Conservation (phyloP, 2,329 filamentous ascomycete species). For the Xylaria multiplex region DNA sequence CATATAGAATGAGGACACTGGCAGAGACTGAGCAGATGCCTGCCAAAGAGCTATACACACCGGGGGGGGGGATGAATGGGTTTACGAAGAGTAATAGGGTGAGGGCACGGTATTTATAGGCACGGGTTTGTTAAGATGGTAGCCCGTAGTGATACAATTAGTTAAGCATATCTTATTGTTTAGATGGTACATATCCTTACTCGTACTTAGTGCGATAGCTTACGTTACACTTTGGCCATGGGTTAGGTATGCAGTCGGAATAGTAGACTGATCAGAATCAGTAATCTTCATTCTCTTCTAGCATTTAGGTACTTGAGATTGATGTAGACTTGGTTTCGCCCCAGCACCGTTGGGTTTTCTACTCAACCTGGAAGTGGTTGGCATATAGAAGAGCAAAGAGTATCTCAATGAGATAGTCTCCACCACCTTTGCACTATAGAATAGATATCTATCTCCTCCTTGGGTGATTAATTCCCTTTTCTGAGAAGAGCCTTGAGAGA, state of each 20-base stretch:
- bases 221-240: background rate
- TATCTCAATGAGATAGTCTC: constrained; percentile 30
- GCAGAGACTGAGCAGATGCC: no score
- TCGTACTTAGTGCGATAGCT: background rate
- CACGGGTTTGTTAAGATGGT: no score
- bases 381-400: constrained; percentile 29
- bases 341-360: background rate
- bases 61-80: no score
- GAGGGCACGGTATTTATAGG: no score
- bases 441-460: background rate
- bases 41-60: no score
- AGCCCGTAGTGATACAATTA: background rate
- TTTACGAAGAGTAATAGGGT: no score
- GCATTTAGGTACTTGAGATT: background rate
- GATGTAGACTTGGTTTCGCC: constrained; percentile 5
- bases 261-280: background rate
- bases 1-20: no score
- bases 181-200: no score
- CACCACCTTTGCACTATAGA: background rate
- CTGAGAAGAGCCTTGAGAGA: constrained; percentile 54
- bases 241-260: background rate
- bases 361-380: constrained; percentile 3
- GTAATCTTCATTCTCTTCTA: constrained; percentile 7
- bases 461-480: constrained; percentile 40
- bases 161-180: no score